These are phyloP conservation scores for Penicillium cataractarum DNA, from an alignment of 495 filamentous ascomycete genomes.

Conservation along the genomic window DNA sequence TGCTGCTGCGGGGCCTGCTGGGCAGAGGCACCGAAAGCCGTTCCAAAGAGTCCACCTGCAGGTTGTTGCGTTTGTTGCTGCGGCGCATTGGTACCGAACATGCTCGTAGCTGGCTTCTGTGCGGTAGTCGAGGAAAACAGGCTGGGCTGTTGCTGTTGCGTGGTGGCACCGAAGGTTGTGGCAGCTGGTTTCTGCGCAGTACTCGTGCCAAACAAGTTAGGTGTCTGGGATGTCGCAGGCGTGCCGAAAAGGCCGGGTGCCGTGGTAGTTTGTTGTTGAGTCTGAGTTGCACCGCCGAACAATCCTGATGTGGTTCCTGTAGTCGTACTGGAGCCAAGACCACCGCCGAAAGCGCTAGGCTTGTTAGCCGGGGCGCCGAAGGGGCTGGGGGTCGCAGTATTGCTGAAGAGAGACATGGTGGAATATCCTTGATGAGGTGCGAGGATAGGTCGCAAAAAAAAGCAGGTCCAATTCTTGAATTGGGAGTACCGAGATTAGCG, in stretches of 20 bases:
- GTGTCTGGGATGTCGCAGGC: slow-evolving; percentile 19
- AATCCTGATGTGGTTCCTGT: slow-evolving; percentile 27
- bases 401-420: slow-evolving; percentile 51
- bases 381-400: slow-evolving; percentile 25
- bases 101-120: slow-evolving; percentile 44
- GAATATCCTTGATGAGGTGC: slow-evolving; percentile 22
- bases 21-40: slow-evolving; percentile 26
- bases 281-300: slow-evolving; percentile 32
- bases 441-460: slow-evolving; percentile 26
- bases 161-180: slow-evolving; percentile 28
- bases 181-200: slow-evolving; percentile 39
- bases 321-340: slow-evolving; percentile 24
- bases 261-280: slow-evolving; percentile 27
- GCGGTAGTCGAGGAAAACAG: slow-evolving; percentile 37
- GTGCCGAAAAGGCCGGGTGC: slow-evolving; percentile 29
- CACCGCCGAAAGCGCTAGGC: slow-evolving; percentile 44
- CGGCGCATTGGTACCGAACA: slow-evolving; percentile 35
- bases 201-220: slow-evolving; percentile 39
- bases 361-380: slow-evolving; percentile 42
- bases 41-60: slow-evolving; percentile 31
- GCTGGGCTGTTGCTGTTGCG: slow-evolving; percentile 26
- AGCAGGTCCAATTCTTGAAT: slow-evolving; percentile 6
- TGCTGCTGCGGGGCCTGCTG: slow-evolving; percentile 28
- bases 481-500: neutral
- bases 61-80: slow-evolving; percentile 47